Evolutionary conservation across 1,139 yeast genomes (phyloP).

Genomic region (Sugiyamaella paludigena): DNA sequence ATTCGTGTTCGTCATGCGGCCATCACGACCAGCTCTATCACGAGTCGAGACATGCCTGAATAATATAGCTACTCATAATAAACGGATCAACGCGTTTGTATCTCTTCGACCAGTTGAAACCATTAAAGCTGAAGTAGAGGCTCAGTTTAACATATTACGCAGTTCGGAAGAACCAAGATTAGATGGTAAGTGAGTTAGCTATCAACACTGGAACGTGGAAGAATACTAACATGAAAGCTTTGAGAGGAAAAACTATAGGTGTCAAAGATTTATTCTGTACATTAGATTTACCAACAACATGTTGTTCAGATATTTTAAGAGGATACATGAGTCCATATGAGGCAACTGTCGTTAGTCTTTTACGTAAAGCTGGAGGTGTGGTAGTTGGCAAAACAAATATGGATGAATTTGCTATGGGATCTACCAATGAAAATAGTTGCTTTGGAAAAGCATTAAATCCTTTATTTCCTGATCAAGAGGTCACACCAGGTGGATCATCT

Average conservation of each 20-base stretch:
- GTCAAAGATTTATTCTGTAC: slow-evolving; percentile 82
- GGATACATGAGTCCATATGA: slow-evolving; percentile 72
- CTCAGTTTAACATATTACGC: background rate
- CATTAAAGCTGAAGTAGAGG: slow-evolving; percentile 19
- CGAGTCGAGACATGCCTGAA: slow-evolving; percentile 28
- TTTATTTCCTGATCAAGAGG: slow-evolving; percentile 33
- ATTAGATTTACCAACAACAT: slow-evolving; percentile 61
- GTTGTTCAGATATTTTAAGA: slow-evolving; percentile 57
- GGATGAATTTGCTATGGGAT: slow-evolving; percentile 98
- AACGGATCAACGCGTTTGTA: slow-evolving; percentile 37
- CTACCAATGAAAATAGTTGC: slow-evolving; percentile 48
- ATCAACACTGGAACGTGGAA: background rate
- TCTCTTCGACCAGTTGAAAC: slow-evolving; percentile 25
- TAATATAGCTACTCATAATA: slow-evolving; percentile 33
- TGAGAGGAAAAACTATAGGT: slow-evolving; percentile 42
- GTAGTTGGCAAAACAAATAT: slow-evolving; percentile 85
- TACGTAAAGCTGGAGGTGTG: slow-evolving; percentile 52
- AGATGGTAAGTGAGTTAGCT: too few species aligned
- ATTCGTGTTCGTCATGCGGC: too few species aligned
- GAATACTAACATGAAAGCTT: slow-evolving; percentile 11
- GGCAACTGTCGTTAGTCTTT: slow-evolving; percentile 64
- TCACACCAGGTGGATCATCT: slow-evolving; percentile 84
- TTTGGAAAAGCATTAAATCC: slow-evolving; percentile 71
- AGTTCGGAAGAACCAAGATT: too few species aligned
- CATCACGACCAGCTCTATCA: background rate